Percentiles rank a stretch among this genome's conserved stretches.
phyloP scores from a whole-genome alignment of 352 stramenopile species.

The Blastocystis hominis region DNA sequence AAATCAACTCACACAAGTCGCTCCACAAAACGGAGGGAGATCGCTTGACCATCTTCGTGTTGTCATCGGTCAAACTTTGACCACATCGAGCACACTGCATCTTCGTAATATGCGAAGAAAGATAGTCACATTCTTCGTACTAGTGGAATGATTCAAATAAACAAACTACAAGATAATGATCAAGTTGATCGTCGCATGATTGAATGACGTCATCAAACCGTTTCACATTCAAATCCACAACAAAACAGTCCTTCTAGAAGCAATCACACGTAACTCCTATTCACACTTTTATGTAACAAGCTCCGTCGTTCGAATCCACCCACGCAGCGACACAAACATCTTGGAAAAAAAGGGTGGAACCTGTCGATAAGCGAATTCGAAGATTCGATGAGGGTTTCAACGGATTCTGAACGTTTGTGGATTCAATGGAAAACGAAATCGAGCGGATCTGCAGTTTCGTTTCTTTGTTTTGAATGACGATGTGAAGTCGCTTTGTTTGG shows the following conservation, averaged over 20 bases:
- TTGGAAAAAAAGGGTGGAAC: neutral
- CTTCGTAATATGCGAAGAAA: neutral
- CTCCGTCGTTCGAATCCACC: neutral
- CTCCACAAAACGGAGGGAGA: neutral
- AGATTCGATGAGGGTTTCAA: neutral
- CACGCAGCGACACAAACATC: neutral
- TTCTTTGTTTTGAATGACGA: neutral
- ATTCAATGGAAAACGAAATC: neutral
- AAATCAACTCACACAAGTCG: slow-evolving; percentile 15
- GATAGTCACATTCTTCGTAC: neutral
- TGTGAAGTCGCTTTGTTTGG: neutral
- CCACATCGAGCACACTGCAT: neutral
- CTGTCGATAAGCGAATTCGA: neutral
- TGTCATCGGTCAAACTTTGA: neutral
- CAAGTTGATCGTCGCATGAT: neutral
- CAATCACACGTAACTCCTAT: neutral
- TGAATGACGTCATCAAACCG: neutral
- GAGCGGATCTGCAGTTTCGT: neutral
- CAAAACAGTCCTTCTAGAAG: neutral
- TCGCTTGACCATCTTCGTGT: neutral
- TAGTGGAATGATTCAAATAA: neutral
- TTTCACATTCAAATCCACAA: slow-evolving; percentile 25
- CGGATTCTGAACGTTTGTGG: neutral
- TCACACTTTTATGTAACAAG: neutral
- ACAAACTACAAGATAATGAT: neutral